Evolutionary conservation across 306 rosid genomes (phyloP).

Genomic region (Trifolium repens): DNA sequence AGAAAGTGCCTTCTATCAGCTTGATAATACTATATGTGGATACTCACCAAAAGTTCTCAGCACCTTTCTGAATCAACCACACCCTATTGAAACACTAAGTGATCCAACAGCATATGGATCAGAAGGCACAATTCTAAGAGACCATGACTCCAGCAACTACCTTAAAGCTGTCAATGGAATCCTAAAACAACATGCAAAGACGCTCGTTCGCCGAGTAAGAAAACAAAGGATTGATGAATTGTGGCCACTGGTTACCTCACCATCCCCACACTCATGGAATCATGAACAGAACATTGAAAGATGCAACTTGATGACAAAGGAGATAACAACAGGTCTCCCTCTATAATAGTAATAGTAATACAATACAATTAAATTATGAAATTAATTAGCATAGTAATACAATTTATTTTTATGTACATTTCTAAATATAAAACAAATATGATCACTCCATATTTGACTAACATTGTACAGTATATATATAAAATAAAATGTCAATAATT

Average conservation of each 20-base stretch:
- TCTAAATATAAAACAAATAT: background rate
- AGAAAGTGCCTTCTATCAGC: constrained; percentile 64
- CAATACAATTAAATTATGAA: constrained; percentile 8
- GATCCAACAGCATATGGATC: constrained; percentile 93
- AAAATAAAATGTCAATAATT: constrained; percentile 20
- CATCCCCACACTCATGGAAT: constrained; percentile 73
- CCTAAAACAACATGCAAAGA: constrained; percentile 55
- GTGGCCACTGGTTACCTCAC: constrained; percentile 71
- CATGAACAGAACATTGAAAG: constrained; percentile 57
- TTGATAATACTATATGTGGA: constrained; percentile 61
- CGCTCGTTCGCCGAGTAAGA: constrained; percentile 43
- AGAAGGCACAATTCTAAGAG: constrained; percentile 80
- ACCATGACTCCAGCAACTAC: constrained; percentile 90
- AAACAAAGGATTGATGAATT: constrained; percentile 51
- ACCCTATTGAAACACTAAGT: constrained; percentile 86
- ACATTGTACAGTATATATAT: background rate
- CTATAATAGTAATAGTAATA: too few relatives aligned
- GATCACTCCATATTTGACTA: constrained; percentile 1
- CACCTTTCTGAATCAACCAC: constrained; percentile 77
- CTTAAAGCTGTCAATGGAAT: constrained; percentile 72
- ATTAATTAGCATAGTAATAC: constrained; percentile 6
- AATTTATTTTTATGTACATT: constrained; percentile 16
- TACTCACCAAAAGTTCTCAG: constrained; percentile 59
- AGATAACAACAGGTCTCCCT: constrained; percentile 53
- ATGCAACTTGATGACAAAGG: constrained; percentile 49